Percentiles rank a stretch among this genome's conserved stretches.
These are phyloP conservation scores for Teunomyces atbi DNA, from an alignment of 805 yeast genomes.

Conservation along the genomic window DNA sequence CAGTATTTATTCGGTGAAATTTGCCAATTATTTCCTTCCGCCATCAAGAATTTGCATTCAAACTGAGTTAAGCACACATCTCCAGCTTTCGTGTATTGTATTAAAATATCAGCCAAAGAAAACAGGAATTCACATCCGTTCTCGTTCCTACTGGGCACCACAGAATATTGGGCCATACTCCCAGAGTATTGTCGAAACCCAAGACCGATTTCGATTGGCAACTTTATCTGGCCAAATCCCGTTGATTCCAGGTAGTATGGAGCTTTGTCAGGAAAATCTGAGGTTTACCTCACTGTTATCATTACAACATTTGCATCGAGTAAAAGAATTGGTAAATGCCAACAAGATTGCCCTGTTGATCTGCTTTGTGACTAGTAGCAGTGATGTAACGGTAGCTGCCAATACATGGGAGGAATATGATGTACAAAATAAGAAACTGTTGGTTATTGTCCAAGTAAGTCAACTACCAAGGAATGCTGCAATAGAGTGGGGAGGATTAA, in stretches of 20 bases:
- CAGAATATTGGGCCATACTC: conserved; percentile 98
- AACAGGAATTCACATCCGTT: conserved; percentile 83
- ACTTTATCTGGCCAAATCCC: conserved; percentile 91
- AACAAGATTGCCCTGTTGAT: conserved; percentile 45
- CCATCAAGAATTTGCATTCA: conserved; percentile 89
- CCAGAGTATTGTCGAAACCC: conserved; percentile 61
- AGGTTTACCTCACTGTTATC: conserved; percentile 49
- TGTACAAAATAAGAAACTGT: conserved; percentile 19
- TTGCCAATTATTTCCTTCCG: conserved; percentile 60
- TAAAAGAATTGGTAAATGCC: conserved; percentile 54
- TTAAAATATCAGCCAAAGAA: conserved; percentile 36
- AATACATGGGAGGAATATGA: conserved; percentile 48
- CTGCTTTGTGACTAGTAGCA: conserved; percentile 50
- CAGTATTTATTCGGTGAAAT: conserved; percentile 53
- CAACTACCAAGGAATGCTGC: conserved; percentile 61
- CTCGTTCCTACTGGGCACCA: conserved; percentile 97
- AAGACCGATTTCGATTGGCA: conserved; percentile 43
- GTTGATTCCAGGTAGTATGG: conserved; percentile 70
- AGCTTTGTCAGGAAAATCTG: conserved; percentile 22
- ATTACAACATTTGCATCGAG: conserved; percentile 70
- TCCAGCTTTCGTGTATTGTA: conserved; percentile 64
- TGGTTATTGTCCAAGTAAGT: conserved; percentile 54
- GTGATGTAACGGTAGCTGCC: conserved; percentile 27
- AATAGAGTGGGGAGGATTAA: conserved; percentile 75
- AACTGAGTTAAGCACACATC: conserved; percentile 43